Evolutionary conservation across 2,329 filamentous ascomycete species (phyloP).

Genomic region (Scytalidium sp.): DNA sequence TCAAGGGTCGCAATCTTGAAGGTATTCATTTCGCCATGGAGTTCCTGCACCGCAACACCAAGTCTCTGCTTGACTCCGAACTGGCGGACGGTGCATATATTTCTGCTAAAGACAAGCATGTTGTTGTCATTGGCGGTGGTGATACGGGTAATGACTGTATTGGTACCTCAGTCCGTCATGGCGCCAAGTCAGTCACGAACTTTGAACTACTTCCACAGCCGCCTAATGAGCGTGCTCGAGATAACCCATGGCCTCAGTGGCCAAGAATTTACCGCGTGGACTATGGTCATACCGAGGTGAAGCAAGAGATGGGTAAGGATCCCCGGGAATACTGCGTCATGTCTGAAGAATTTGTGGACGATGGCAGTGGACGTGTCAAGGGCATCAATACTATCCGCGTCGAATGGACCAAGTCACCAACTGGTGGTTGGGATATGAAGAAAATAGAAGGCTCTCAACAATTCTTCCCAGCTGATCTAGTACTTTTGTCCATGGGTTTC

Average conservation of each 20-base stretch:
- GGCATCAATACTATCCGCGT: conserved; percentile 95
- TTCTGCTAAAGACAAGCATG: conserved; percentile 91
- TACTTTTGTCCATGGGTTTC: conserved; percentile 96
- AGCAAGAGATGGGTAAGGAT: conserved; percentile 93
- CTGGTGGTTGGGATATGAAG: conserved; percentile 98
- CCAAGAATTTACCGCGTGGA: conserved; percentile 97
- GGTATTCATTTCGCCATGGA: conserved; percentile 97
- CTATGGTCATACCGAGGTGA: conserved; percentile 94
- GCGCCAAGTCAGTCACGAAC: conserved; percentile 93
- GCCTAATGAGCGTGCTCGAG: conserved; percentile 81
- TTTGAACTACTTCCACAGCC: conserved; percentile 95
- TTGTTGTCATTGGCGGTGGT: conserved; percentile 95
- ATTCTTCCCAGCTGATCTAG: conserved; percentile 94
- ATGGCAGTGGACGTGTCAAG: conserved; percentile 83
- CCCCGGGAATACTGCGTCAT: conserved; percentile 98
- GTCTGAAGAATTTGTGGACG: conserved; percentile 94
- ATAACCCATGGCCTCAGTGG: conserved; percentile 99
- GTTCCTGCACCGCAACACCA: conserved; percentile 96
- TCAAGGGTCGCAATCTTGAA: conserved; percentile 81
- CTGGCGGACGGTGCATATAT: conserved; percentile 83
- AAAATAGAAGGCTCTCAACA: conserved; percentile 90
- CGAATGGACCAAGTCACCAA: conserved; percentile 89
- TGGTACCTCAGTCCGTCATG: conserved; percentile 91
- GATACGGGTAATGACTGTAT: conserved; percentile 98
- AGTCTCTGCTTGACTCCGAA: conserved; percentile 90